phyloP scores from a whole-genome alignment of 257 asterid genomes.

The Parsonsia alboflavescens region DNA sequence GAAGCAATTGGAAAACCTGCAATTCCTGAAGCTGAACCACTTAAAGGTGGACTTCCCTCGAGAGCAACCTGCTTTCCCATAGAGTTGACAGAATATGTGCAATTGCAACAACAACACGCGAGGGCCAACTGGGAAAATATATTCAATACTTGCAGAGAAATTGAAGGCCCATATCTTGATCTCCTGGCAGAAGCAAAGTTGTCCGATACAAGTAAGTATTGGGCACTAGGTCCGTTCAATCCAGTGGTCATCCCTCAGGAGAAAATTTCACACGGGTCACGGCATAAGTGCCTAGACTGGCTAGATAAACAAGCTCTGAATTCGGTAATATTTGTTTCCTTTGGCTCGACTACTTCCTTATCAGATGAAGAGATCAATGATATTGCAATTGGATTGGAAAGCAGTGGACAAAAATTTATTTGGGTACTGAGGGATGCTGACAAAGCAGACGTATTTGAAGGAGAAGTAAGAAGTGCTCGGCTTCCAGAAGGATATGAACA shows the following conservation, averaged over 20 bases:
- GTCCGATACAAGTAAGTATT: constrained; percentile 21
- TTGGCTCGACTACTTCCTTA: constrained; percentile 27
- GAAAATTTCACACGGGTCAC: neutral
- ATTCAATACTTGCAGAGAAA: constrained; percentile 21
- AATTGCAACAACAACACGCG: neutral
- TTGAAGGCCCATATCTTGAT: constrained; percentile 29
- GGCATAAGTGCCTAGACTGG: constrained; percentile 21
- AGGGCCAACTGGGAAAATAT: constrained; percentile 13
- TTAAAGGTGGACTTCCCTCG: constrained; percentile 15
- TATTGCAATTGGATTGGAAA: constrained; percentile 22
- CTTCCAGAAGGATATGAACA: constrained; percentile 26
- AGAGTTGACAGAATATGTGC: neutral
- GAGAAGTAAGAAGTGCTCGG: constrained; percentile 13
- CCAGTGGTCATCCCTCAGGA: constrained; percentile 9
- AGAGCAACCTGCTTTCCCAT: neutral
- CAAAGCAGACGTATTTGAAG: constrained; percentile 23
- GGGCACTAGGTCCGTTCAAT: constrained; percentile 35
- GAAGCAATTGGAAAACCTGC: constrained; percentile 17
- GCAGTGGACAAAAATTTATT: constrained; percentile 22
- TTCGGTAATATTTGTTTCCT: constrained; percentile 26
- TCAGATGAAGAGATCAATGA: constrained; percentile 20
- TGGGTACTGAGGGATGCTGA: constrained; percentile 32
- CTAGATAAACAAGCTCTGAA: constrained; percentile 22
- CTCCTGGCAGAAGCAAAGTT: constrained; percentile 6
- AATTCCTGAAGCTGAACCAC: constrained; percentile 6